These are phyloP conservation scores for Boeremia exigua DNA, from an alignment of 2,329 filamentous ascomycete genomes.

Conservation along the genomic window DNA sequence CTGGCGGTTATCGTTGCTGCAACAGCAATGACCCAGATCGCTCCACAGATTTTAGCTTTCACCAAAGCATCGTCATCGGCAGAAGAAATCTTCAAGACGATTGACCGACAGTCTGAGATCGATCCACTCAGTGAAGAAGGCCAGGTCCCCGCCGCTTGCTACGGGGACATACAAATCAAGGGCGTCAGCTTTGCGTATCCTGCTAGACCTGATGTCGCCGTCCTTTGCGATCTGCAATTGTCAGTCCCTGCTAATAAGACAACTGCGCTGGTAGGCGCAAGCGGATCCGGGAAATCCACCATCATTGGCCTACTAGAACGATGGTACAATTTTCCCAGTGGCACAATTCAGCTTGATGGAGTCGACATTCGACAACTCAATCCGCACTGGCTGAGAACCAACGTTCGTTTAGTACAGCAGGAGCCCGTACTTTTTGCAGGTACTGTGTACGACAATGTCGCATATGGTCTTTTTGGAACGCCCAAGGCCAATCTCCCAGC, in stretches of 20 bases:
- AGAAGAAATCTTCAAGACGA: constrained; percentile 56
- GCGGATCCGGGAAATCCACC: constrained; percentile 92
- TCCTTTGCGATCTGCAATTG: constrained; percentile 83
- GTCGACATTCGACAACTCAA: constrained; percentile 79
- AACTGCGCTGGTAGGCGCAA: constrained; percentile 90
- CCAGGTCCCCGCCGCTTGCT: constrained; percentile 25
- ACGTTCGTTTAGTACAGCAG: constrained; percentile 89
- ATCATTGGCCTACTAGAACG: constrained; percentile 82
- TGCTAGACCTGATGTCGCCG: constrained; percentile 83
- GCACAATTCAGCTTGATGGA: constrained; percentile 39
- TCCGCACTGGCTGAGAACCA: constrained; percentile 86
- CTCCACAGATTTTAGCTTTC: constrained; percentile 83
- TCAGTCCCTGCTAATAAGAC: constrained; percentile 85
- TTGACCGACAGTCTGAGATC: constrained; percentile 82
- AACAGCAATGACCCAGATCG: constrained; percentile 79
- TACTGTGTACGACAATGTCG: constrained; percentile 87
- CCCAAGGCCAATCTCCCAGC: constrained; percentile 57
- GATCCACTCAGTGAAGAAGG: constrained; percentile 56
- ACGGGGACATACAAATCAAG: constrained; percentile 71
- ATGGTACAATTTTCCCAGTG: constrained; percentile 45
- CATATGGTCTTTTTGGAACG: constrained; percentile 76
- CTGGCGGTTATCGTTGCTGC: constrained; percentile 52
- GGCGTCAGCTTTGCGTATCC: constrained; percentile 92
- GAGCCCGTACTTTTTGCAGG: constrained; percentile 89
- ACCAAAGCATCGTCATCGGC: constrained; percentile 44